These are phyloP conservation scores for Microdochium paspali DNA, from an alignment of 2,329 filamentous ascomycete genomes.

Conservation along the genomic window DNA sequence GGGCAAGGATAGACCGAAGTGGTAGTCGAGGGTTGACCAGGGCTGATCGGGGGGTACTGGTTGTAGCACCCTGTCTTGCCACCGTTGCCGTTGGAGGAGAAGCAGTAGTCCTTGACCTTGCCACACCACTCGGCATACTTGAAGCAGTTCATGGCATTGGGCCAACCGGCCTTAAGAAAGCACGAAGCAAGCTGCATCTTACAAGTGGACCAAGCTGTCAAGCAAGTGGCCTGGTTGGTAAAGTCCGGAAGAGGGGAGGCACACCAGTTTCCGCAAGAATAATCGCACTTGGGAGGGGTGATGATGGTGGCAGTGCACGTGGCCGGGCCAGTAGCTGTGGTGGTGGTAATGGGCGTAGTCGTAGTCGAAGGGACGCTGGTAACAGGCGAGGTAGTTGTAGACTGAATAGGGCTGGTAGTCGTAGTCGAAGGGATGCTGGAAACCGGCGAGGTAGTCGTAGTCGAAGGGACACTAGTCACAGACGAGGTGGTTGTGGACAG, in stretches of 20 bases:
- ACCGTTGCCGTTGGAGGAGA: constrained; percentile 22
- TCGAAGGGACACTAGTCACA: background rate
- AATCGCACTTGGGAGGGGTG: constrained; percentile 40
- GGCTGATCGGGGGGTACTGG: constrained; percentile 27
- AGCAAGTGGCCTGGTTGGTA: constrained; percentile 30
- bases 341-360: too few species aligned
- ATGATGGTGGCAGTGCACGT: constrained; percentile 38
- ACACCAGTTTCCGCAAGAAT: constrained; percentile 45
- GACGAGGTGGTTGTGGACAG: background rate
- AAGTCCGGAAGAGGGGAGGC: constrained; percentile 38
- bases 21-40: constrained; percentile 21
- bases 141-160: constrained; percentile 38
- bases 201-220: constrained; percentile 31
- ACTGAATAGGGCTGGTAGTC: too few species aligned
- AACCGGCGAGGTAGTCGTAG: constrained; percentile 3
- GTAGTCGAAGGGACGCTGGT: too few species aligned
- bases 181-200: constrained; percentile 37
- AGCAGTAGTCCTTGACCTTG: constrained; percentile 34
- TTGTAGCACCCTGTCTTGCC: constrained; percentile 32
- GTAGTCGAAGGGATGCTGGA: constrained; percentile 11
- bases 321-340: constrained; percentile 25
- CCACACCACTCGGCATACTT: constrained; percentile 40
- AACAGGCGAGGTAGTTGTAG: too few species aligned
- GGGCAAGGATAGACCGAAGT: constrained; percentile 22
- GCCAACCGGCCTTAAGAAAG: constrained; percentile 41